These are phyloP conservation scores for Psidium guajava DNA, from an alignment of 345 rosid genomes.

Conservation along the genomic window DNA sequence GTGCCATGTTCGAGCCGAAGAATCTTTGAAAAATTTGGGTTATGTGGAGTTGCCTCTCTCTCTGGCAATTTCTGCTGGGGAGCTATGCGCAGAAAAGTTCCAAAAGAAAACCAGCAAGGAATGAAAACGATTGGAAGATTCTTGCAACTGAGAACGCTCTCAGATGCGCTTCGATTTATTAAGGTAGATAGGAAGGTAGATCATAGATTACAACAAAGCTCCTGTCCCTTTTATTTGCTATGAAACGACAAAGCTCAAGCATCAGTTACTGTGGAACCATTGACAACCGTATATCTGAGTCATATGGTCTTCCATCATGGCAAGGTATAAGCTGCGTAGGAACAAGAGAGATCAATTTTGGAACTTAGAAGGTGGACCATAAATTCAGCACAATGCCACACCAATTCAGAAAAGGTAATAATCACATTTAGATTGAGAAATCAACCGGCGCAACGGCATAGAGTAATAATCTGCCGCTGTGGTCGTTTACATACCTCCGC, in stretches of 20 bases:
- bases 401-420: background rate
- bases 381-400: background rate
- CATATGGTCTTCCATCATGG: slow-evolving; percentile 12
- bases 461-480: background rate
- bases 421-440: background rate
- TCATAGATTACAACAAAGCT: background rate
- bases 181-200: background rate
- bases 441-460: background rate
- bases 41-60: background rate
- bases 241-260: background rate
- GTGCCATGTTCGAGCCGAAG: background rate
- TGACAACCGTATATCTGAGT: background rate
- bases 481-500: slow-evolving; percentile 42
- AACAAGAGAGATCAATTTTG: background rate
- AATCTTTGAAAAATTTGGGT: background rate
- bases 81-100: background rate
- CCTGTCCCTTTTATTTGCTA: background rate
- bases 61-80: background rate
- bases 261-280: background rate
- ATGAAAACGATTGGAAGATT: background rate
- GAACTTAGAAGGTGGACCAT: no score
- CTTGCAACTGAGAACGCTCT: background rate
- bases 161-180: background rate
- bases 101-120: background rate
- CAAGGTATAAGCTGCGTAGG: slow-evolving; percentile 33